Conservation (phyloP, 331 rosid species). For the Malus hybrid region DNA sequence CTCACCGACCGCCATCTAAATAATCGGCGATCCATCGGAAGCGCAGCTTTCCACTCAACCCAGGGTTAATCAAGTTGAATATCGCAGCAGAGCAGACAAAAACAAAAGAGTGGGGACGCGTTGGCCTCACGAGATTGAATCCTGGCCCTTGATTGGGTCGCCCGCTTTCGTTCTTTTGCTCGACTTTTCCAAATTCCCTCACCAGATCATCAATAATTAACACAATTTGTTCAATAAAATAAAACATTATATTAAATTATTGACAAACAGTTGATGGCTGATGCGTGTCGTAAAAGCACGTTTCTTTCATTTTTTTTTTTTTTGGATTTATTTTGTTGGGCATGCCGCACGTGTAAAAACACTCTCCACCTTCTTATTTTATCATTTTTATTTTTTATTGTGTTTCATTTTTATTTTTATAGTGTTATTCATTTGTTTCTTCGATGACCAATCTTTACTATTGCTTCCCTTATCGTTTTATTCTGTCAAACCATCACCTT, state of each 20-base stretch:
- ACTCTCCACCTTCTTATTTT: not conserved
- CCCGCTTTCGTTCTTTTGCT: not conserved
- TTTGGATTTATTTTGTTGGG: not conserved
- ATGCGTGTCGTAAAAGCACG: conserved; percentile 19
- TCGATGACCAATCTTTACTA: not conserved
- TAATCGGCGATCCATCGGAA: conserved; percentile 13
- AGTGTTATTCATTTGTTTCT: not conserved
- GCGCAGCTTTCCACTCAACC: not conserved
- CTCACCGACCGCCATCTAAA: conserved; percentile 16
- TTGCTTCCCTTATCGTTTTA: too few species aligned
- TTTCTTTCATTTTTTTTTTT: not conserved
- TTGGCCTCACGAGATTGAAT: conserved; percentile 13
- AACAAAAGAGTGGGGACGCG: conserved; percentile 1
- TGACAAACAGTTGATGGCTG: conserved; percentile 38
- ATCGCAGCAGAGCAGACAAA: not conserved
- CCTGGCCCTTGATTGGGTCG: conserved; percentile 14
- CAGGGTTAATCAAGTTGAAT: not conserved
- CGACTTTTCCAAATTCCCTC: not conserved
- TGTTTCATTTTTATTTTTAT: too few species aligned
- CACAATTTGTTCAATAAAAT: not conserved
- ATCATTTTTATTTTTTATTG: not conserved
- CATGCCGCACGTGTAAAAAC: conserved; percentile 35
- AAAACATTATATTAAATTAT: conserved; percentile 6
- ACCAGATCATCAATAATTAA: not conserved
- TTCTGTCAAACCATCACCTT: too few species aligned